These are phyloP conservation scores for Spathaspora sp. DNA, from an alignment of 805 yeast genomes.

Conservation along the genomic window DNA sequence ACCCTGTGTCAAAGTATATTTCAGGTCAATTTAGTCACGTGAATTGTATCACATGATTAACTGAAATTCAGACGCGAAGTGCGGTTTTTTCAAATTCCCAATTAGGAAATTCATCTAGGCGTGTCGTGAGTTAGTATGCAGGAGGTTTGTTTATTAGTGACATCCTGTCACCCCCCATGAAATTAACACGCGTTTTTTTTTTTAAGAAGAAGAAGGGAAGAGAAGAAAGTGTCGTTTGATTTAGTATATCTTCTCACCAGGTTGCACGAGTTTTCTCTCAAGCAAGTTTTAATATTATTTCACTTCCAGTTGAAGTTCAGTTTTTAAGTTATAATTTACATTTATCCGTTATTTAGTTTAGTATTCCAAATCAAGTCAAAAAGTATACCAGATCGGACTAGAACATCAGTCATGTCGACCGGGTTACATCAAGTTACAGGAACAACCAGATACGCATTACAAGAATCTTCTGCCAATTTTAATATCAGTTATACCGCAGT, in stretches of 20 bases:
- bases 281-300: no score
- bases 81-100: not conserved
- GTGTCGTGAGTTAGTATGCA: not conserved
- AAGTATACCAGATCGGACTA: no score
- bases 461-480: conserved; percentile 2
- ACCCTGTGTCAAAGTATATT: not conserved
- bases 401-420: not conserved
- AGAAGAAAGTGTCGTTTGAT: no score
- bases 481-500: not conserved
- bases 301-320: no score
- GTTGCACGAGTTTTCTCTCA: no score
- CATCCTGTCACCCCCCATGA: not conserved
- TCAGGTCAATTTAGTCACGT: not conserved
- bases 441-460: conserved; percentile 3
- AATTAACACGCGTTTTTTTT: not conserved
- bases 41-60: not conserved
- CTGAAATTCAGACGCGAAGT: not conserved
- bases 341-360: no score
- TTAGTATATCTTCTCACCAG: no score
- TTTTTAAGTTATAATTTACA: no score
- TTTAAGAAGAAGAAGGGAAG: not conserved
- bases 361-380: no score
- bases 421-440: not conserved
- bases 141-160: not conserved
- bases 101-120: not conserved